Percentiles rank a stretch among this genome's conserved stretches.
These are phyloP conservation scores for Trichoderma gamsii DNA, from an alignment of 495 filamentous ascomycete species.

Conservation along the genomic window DNA sequence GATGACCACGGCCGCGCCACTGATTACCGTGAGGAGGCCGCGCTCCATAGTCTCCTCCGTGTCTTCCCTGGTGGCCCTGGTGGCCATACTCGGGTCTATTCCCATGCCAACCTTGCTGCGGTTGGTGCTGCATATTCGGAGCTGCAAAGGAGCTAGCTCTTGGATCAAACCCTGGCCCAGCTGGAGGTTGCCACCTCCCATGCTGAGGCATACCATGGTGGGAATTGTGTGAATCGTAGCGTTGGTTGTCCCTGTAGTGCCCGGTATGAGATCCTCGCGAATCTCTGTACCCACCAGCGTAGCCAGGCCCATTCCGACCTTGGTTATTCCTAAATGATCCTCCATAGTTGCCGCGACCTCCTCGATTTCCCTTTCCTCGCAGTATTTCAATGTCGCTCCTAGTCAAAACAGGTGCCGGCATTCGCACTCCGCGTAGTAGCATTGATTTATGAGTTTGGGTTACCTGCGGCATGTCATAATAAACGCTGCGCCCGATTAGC, in stretches of 20 bases:
- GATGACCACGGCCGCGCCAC: not conserved
- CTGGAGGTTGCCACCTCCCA: not conserved
- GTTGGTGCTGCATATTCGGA: not conserved
- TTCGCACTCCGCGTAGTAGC: slow-evolving; percentile 77
- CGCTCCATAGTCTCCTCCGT: not conserved
- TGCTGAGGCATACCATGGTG: not conserved
- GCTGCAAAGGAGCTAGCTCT: not conserved
- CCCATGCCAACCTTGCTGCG: not conserved
- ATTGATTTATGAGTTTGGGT: slow-evolving; percentile 81
- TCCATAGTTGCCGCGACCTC: slow-evolving; percentile 49
- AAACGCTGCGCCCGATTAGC: slow-evolving; percentile 50
- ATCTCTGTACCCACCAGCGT: slow-evolving; percentile 1
- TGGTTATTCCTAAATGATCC: slow-evolving; percentile 17
- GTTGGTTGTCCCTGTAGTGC: not conserved
- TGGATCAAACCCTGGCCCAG: not conserved
- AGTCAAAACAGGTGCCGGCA: slow-evolving; percentile 62
- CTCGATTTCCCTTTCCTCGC: slow-evolving; percentile 50
- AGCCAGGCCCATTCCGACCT: not conserved
- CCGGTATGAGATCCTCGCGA: not conserved
- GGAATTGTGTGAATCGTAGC: not conserved
- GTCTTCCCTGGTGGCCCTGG: not conserved
- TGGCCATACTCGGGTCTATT: not conserved
- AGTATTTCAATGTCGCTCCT: slow-evolving; percentile 64
- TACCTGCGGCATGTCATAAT: slow-evolving; percentile 73
- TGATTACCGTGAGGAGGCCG: not conserved